Evolutionary conservation across 768 basidiomycete genomes (phyloP), one percentile per base, ranked within the genome.

Genomic region (Pleurotus eryngii): DNA sequence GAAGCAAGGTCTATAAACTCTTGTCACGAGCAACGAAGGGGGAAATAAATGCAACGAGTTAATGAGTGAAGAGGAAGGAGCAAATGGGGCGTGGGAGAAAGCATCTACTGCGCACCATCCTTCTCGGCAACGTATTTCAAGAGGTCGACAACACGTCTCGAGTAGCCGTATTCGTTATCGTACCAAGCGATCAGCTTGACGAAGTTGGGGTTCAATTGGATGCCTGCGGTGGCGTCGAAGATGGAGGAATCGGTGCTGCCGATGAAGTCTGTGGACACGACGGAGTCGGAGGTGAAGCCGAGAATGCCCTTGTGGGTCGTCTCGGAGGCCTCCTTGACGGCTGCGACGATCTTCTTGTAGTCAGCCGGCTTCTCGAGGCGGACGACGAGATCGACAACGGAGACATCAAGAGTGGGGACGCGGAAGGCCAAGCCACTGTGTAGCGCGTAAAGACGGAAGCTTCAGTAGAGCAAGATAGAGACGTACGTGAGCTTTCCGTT

Each of bases 161-260:
- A 95, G 86, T 97, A 98, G 17, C 93, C 89, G 88, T 87, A 92
- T 76, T 94, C 90, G 74, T 93, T 94, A 76, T 92, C 90, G 80
- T 92, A 95, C 94, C 95, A 97, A 43, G 90, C 71, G 70, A 98
- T 87, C 67, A 97, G 85, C 85, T 98, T 98, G 81, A 98, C 90
- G 67, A 98, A 98, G 77, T 87, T 87, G 60, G 77, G 67, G 86
- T 90, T 97, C 70, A 98, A 85, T 70, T 86, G 81, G 71, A 98
- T 98, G 65, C 96, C 96, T 46, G 91, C 96, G 60, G 75, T 76
- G 65, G 95, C 95, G 68, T 98, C 96, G 72, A 98, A 98, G 81
- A 95, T 91, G 59, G 87, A 92, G 59, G 92, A 95, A 57, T 82
- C 78, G 58, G 75, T 71, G 75, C 85, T 72, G 65, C 95, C 92